Evolutionary conservation across 2,329 filamentous ascomycete genomes (phyloP).

Genomic region (Zelopaecilomyces penicillatus): DNA sequence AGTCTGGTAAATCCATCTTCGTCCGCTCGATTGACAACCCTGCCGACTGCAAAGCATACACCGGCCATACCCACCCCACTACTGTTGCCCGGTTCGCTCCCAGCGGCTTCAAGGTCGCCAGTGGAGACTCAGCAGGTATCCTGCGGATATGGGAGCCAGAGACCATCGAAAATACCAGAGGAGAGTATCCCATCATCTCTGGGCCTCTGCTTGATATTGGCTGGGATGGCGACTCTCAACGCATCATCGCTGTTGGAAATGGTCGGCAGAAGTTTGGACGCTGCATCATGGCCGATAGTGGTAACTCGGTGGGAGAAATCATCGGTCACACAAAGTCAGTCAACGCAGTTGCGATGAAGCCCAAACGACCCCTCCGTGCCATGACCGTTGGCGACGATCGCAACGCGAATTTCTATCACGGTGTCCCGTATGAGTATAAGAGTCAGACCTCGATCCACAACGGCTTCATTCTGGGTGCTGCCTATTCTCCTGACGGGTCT

Average conservation of each 20-base stretch:
- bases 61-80: slow-evolving; percentile 77
- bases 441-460: slow-evolving; percentile 74
- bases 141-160: slow-evolving; percentile 92
- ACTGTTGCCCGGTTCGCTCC: slow-evolving; percentile 92
- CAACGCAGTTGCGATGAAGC: slow-evolving; percentile 83
- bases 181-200: slow-evolving; percentile 89
- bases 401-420: slow-evolving; percentile 84
- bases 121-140: slow-evolving; percentile 74
- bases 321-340: slow-evolving; percentile 83
- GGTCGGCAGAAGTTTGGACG: slow-evolving; percentile 89
- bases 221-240: slow-evolving; percentile 95
- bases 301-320: slow-evolving; percentile 92
- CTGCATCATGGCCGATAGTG: slow-evolving; percentile 90
- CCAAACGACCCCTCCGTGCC: slow-evolving; percentile 82
- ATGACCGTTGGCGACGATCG: slow-evolving; percentile 88
- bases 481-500: slow-evolving; percentile 82
- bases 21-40: slow-evolving; percentile 90
- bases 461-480: slow-evolving; percentile 80
- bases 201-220: slow-evolving; percentile 93
- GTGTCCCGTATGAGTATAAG: slow-evolving; percentile 93
- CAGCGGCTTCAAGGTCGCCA: slow-evolving; percentile 89
- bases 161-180: slow-evolving; percentile 76
- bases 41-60: slow-evolving; percentile 79
- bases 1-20: slow-evolving; percentile 97
- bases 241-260: slow-evolving; percentile 91